Evolutionary conservation across 2,329 filamentous ascomycete genomes (phyloP), one percentile per base, ranked within the genome.

Genomic region (Knufia fluminis): DNA sequence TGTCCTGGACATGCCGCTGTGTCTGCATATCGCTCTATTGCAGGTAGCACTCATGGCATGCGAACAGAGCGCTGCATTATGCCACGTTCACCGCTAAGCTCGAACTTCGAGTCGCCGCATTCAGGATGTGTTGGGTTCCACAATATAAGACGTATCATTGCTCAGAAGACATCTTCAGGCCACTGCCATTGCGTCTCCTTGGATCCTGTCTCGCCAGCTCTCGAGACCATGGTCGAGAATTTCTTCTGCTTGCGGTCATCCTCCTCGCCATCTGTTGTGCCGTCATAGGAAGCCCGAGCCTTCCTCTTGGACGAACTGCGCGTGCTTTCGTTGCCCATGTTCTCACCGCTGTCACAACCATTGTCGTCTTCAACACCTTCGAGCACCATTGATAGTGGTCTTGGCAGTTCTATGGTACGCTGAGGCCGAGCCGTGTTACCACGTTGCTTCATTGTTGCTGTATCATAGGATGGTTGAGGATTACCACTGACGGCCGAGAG

Each of bases 81-180:
- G 28, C 14, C 28, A 36, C 4, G 33, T 16, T 36, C 10, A 14
- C 16, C n/a, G n/a, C 33, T 6, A 36, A 36, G 33, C 33, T 7
- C 16, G n/a, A 14, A 36, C 33, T 36, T 7, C 6, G 33, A 14
- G 16, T 14, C 10, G 9, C n/a, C 6, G 4, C 7, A 36, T 16
- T 6, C n/a, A 36, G 33, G 4, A 8, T 17, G 33, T 36, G 6
- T 16, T n/a, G 33, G n/a, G 6, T 6, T 6, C n/a, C n/a, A 14
- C 33, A 36, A 36, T 17, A 16, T 14, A n/a, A 17, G n/a, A 16
- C 10, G 4, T 17, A 7, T 42, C 14, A 22, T 3, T 12, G 17
- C 39, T 51, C 46, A 58, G 45, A 59, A 59, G 20, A 58, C 53
- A 52, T 59, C 57, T 6, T 58, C 56, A 3, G 57, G 57, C 57